Evolutionary conservation across 1,284 basidiomycete species (phyloP).

Genomic region (Xerocomus minutiporus): DNA sequence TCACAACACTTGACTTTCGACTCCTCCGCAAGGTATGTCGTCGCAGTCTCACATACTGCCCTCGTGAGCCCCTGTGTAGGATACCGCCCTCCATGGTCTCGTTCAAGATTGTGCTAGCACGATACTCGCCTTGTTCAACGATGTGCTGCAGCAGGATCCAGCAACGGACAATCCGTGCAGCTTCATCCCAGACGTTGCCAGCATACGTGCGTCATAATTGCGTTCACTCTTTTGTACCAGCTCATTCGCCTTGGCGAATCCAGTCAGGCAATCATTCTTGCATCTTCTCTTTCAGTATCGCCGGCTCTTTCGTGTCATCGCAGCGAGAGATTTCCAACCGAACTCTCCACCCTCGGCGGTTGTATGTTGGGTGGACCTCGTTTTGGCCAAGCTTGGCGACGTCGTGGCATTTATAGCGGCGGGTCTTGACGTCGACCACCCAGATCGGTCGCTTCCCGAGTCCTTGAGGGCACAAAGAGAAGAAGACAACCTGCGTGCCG

Average conservation of each 20-base stretch:
- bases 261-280: conserved; percentile 31
- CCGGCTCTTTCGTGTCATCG: conserved; percentile 42
- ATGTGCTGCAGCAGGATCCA: conserved; percentile 16
- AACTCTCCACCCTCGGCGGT: conserved; percentile 30
- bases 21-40: conserved; percentile 28
- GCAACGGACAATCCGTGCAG: conserved; percentile 1
- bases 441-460: conserved; percentile 21
- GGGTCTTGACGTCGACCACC: conserved; percentile 23
- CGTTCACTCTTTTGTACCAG: background rate
- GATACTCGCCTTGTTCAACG: conserved; percentile 36
- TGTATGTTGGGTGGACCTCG: conserved; percentile 59
- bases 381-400: conserved; percentile 52
- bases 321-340: conserved; percentile 28
- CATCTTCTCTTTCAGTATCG: conserved; percentile 48
- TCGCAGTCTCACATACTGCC: background rate
- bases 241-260: conserved; percentile 5
- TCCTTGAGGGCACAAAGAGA: conserved; percentile 40
- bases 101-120: conserved; percentile 35
- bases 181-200: conserved; percentile 22
- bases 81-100: conserved; percentile 30
- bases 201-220: conserved; percentile 21
- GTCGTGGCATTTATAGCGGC: conserved; percentile 36
- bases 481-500: conserved; percentile 50
- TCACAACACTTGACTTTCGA: conserved; percentile 29
- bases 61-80: conserved; percentile 24